phyloP scores from a whole-genome alignment of 2,329 filamentous ascomycete species.

The Pseudocercospora pini-densiflorae region DNA sequence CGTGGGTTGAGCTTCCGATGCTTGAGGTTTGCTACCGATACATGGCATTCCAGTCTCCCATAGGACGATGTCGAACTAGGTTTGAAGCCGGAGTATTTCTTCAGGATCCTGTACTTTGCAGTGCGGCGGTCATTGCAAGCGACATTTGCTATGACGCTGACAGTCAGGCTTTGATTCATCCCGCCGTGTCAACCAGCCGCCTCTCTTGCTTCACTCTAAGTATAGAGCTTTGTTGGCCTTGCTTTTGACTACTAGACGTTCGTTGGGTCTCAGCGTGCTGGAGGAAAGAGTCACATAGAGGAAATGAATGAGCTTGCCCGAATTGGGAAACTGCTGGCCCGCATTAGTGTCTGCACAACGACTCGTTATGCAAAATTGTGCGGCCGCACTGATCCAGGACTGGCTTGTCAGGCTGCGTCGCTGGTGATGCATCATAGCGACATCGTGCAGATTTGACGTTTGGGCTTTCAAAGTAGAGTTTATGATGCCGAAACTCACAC shows the following conservation, averaged over 20 bases:
- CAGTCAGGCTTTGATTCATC: not conserved
- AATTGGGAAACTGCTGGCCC: not conserved
- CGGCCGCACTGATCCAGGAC: not conserved
- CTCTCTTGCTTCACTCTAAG: not conserved
- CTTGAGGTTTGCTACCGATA: not conserved
- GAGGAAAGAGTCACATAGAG: not conserved
- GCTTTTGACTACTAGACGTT: not conserved
- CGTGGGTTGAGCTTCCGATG: not conserved
- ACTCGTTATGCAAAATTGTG: not conserved
- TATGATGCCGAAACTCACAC: not conserved
- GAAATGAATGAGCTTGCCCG: not conserved
- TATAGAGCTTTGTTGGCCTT: not conserved
- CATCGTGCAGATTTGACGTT: constrained; percentile 3
- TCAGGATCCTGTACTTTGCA: not conserved
- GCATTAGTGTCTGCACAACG: not conserved
- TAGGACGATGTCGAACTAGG: not conserved
- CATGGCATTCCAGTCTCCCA: too few species aligned
- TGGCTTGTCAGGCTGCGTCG: not conserved
- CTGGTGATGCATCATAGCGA: constrained; percentile 1
- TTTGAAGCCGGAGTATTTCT: not conserved
- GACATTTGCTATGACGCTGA: not conserved
- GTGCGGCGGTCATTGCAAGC: not conserved
- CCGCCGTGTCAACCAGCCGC: too few species aligned
- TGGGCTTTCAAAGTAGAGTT: not conserved
- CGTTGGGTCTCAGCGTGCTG: not conserved